Evolutionary conservation across 768 basidiomycete species (phyloP).

Genomic region (Tephrocybe rancida): DNA sequence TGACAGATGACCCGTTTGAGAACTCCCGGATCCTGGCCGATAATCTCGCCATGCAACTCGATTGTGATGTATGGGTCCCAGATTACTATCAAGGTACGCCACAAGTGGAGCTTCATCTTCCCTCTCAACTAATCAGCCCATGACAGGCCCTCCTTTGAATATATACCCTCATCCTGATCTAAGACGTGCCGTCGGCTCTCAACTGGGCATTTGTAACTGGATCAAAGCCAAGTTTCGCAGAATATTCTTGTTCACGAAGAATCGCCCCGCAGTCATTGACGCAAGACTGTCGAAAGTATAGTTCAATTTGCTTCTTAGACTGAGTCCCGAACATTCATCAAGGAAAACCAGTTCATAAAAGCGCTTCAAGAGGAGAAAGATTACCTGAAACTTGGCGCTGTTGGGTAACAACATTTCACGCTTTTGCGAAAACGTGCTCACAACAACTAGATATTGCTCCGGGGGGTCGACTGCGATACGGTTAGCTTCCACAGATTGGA

Average conservation of each 20-base stretch:
- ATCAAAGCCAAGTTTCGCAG: slow-evolving; percentile 27
- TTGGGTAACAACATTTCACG: slow-evolving; percentile 33
- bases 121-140: neutral
- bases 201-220: slow-evolving; percentile 27
- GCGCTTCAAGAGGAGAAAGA: slow-evolving; percentile 38
- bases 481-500: slow-evolving; percentile 34
- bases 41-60: slow-evolving; percentile 44
- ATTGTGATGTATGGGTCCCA: slow-evolving; percentile 66
- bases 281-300: slow-evolving; percentile 32
- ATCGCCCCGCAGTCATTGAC: slow-evolving; percentile 33
- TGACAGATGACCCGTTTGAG: slow-evolving; percentile 57
- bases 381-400: slow-evolving; percentile 44
- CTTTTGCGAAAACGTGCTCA: neutral
- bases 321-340: neutral
- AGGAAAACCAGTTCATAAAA: slow-evolving; percentile 34
- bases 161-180: slow-evolving; percentile 12
- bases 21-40: slow-evolving; percentile 64
- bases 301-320: slow-evolving; percentile 5
- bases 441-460: slow-evolving; percentile 40
- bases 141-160: neutral
- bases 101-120: neutral
- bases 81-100: slow-evolving; percentile 57
- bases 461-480: slow-evolving; percentile 41
- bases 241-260: slow-evolving; percentile 29
- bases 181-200: slow-evolving; percentile 34